Conservation (phyloP, 2,329 filamentous ascomycete species). For the Aspergillus tanneri region DNA sequence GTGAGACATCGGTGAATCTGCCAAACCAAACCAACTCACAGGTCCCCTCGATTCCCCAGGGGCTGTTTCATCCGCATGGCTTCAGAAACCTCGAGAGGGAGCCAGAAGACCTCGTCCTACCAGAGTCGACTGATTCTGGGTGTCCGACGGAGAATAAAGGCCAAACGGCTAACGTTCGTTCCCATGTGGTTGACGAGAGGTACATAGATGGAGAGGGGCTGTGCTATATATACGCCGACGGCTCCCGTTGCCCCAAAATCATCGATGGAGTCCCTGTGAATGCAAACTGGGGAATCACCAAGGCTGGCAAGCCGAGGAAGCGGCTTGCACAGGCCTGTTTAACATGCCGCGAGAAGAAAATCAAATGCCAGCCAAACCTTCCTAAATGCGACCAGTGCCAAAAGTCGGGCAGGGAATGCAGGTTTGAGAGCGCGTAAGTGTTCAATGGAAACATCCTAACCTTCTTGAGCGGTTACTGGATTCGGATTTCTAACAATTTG, state of each 20-base stretch:
- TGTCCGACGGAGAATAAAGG: slow-evolving; percentile 9
- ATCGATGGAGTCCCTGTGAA: slow-evolving; percentile 87
- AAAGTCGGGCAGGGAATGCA: slow-evolving; percentile 83
- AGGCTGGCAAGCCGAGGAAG: slow-evolving; percentile 90
- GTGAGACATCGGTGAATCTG: slow-evolving; percentile 21
- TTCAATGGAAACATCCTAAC: not conserved
- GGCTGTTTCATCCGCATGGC: slow-evolving; percentile 19
- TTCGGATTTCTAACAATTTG: not conserved
- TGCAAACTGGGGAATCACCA: slow-evolving; percentile 89
- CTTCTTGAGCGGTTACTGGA: not conserved
- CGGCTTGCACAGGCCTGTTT: slow-evolving; percentile 88
- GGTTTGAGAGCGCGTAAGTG: slow-evolving; percentile 80
- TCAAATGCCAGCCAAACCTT: slow-evolving; percentile 88
- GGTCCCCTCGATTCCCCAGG: slow-evolving; percentile 20
- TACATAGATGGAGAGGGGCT: slow-evolving; percentile 70
- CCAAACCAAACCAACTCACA: slow-evolving; percentile 22
- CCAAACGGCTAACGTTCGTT: slow-evolving; percentile 22
- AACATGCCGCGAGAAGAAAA: slow-evolving; percentile 94
- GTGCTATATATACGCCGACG: slow-evolving; percentile 85
- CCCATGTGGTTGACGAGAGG: slow-evolving; percentile 43
- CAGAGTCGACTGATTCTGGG: slow-evolving; percentile 5
- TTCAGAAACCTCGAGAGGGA: slow-evolving; percentile 17
- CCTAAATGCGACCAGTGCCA: slow-evolving; percentile 88
- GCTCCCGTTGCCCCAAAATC: slow-evolving; percentile 74
- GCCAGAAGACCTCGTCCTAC: slow-evolving; percentile 9